phyloP scores from a whole-genome alignment of 2,329 filamentous ascomycete species.

The Talaromyces sp. region DNA sequence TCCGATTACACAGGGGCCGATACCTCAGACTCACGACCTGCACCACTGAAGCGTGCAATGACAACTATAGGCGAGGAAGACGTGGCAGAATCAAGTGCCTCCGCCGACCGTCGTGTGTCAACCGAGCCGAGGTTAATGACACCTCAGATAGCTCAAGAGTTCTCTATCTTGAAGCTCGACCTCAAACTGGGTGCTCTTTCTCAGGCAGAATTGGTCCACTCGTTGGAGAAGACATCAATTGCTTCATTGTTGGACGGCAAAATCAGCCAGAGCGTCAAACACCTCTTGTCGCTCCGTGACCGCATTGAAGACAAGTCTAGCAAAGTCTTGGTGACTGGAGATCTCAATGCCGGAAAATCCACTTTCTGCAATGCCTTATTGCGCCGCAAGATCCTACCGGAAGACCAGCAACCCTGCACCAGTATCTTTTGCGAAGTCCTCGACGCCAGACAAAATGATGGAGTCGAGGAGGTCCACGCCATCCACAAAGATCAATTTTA shows the following conservation, averaged over 20 bases:
- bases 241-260: slow-evolving; percentile 89
- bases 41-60: slow-evolving; percentile 63
- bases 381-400: slow-evolving; percentile 84
- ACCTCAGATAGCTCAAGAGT: slow-evolving; percentile 90
- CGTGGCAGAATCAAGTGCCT: slow-evolving; percentile 67
- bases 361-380: slow-evolving; percentile 98
- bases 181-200: slow-evolving; percentile 82
- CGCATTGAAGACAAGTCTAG: slow-evolving; percentile 96
- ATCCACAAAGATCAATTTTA: slow-evolving; percentile 78
- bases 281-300: slow-evolving; percentile 79
- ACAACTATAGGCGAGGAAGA: slow-evolving; percentile 63
- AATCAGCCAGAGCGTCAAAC: slow-evolving; percentile 88
- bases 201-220: slow-evolving; percentile 89
- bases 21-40: slow-evolving; percentile 36
- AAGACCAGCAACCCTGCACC: slow-evolving; percentile 97
- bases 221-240: slow-evolving; percentile 85
- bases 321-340: slow-evolving; percentile 93
- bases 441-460: slow-evolving; percentile 84
- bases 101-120: slow-evolving; percentile 57
- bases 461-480: slow-evolving; percentile 91
- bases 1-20: slow-evolving; percentile 19
- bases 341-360: slow-evolving; percentile 95
- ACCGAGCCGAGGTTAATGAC: slow-evolving; percentile 80
- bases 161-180: slow-evolving; percentile 91
- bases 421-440: slow-evolving; percentile 98